Evolutionary conservation across 805 yeast genomes (phyloP).

Genomic region (Candida pini): DNA sequence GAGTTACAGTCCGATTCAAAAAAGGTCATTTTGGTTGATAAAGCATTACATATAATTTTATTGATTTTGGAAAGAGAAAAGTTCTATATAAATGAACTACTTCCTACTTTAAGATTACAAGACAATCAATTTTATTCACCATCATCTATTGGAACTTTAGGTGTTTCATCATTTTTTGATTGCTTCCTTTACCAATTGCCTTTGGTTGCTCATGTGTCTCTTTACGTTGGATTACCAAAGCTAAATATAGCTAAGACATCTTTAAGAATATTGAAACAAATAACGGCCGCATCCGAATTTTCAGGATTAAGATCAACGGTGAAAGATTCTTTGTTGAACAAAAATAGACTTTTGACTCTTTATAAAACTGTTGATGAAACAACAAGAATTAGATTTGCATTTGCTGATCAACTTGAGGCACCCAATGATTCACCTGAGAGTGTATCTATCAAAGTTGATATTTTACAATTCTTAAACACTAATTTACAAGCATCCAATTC

Average conservation of each 20-base stretch:
- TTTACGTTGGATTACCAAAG: constrained; percentile 62
- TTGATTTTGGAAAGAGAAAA: constrained; percentile 48
- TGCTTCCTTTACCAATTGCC: constrained; percentile 68
- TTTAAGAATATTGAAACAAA: constrained; percentile 43
- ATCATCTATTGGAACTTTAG: constrained; percentile 48
- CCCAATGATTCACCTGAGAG: constrained; percentile 33
- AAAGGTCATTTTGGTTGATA: constrained; percentile 32
- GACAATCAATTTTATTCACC: constrained; percentile 36
- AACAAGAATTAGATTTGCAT: constrained; percentile 61
- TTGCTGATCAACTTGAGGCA: constrained; percentile 61
- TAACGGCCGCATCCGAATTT: constrained; percentile 43
- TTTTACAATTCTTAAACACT: constrained; percentile 52
- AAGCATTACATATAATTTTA: constrained; percentile 40
- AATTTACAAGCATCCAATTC: constrained; percentile 36
- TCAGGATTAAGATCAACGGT: constrained; percentile 17
- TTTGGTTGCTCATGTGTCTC: constrained; percentile 64
- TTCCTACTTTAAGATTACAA: constrained; percentile 43
- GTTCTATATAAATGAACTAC: constrained; percentile 49
- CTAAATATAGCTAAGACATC: constrained; percentile 46
- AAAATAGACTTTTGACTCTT: constrained; percentile 61
- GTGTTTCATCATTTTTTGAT: constrained; percentile 61
- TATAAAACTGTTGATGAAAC: constrained; percentile 78
- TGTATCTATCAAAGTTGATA: constrained; percentile 46
- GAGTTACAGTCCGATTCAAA: constrained; percentile 32
- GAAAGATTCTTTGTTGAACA: constrained; percentile 31